Evolutionary conservation across 495 filamentous ascomycete genomes (phyloP).

Genomic region (Talaromyces stipitatus): DNA sequence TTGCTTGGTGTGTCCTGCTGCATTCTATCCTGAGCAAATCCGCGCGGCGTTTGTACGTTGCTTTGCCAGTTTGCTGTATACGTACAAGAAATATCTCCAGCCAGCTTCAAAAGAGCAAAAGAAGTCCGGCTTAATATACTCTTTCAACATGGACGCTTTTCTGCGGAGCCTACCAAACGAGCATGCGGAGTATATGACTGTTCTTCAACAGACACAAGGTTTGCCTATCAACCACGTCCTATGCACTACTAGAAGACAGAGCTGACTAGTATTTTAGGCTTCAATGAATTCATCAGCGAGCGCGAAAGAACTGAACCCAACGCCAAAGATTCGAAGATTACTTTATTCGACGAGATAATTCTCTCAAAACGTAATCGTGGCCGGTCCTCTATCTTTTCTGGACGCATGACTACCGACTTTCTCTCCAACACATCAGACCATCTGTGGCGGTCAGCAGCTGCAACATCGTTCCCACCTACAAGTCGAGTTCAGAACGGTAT

Average conservation of each 20-base stretch:
- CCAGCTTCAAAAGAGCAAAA: conserved; percentile 76
- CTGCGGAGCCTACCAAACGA: conserved; percentile 84
- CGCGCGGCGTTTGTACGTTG: conserved; percentile 90
- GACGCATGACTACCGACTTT: conserved; percentile 54
- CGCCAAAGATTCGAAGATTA: conserved; percentile 57
- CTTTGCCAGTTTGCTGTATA: conserved; percentile 91
- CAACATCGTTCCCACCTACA: conserved; percentile 58
- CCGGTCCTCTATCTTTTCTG: conserved; percentile 42
- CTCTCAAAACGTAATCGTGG: conserved; percentile 89
- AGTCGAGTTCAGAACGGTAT: conserved; percentile 50
- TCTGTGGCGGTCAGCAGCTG: conserved; percentile 83
- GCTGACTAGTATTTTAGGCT: conserved; percentile 41
- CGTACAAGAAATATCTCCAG: conserved; percentile 78
- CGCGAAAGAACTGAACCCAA: conserved; percentile 53
- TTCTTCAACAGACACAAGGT: conserved; percentile 93
- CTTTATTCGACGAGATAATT: conserved; percentile 93
- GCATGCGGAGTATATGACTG: conserved; percentile 77
- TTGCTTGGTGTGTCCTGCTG: conserved; percentile 77
- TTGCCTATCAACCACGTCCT: conserved; percentile 19
- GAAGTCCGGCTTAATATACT: conserved; percentile 77
- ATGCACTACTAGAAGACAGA: not conserved
- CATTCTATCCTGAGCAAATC: conserved; percentile 86
- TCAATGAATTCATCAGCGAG: conserved; percentile 95
- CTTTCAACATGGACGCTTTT: conserved; percentile 92
- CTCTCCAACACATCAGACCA: conserved; percentile 83